These are phyloP conservation scores for Saksenaea vasiformis DNA, from an alignment of 371 early-diverging fungal genomes.

Conservation along the genomic window DNA sequence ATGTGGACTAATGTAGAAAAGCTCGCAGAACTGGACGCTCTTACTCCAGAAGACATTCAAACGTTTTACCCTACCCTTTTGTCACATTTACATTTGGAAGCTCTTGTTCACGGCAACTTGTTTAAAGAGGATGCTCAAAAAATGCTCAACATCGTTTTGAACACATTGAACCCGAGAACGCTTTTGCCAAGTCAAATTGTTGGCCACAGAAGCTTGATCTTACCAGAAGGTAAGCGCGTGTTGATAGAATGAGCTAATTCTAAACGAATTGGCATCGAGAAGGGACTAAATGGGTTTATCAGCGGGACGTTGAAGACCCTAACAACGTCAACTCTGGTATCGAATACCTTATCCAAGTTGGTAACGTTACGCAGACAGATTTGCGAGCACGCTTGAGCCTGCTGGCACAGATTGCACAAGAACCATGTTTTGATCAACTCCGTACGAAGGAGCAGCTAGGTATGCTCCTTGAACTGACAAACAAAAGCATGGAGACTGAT, in stretches of 20 bases:
- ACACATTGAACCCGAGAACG: conserved; percentile 56
- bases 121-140: conserved; percentile 63
- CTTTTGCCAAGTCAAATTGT: conserved; percentile 64
- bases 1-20: conserved; percentile 89
- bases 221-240: conserved; percentile 43
- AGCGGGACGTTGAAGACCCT: conserved; percentile 69
- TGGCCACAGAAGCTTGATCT: conserved; percentile 61
- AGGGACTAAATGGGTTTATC: conserved; percentile 62
- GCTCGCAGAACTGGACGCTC: conserved; percentile 51
- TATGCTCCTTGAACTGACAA: neutral
- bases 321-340: conserved; percentile 88
- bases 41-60: conserved; percentile 74
- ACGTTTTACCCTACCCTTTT: conserved; percentile 73
- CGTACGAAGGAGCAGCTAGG: conserved; percentile 91
- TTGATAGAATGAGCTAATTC: neutral
- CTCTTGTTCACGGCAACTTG: conserved; percentile 86
- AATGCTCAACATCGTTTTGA: conserved; percentile 56
- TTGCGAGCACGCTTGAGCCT: conserved; percentile 70
- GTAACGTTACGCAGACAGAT: conserved; percentile 54
- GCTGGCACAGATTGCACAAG: conserved; percentile 76
- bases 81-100: conserved; percentile 71
- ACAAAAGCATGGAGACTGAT: neutral
- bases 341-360: conserved; percentile 76
- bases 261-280: neutral
- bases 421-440: conserved; percentile 91